phyloP scores from a whole-genome alignment of 1,284 basidiomycete species.

The Naganishia sp. region DNA sequence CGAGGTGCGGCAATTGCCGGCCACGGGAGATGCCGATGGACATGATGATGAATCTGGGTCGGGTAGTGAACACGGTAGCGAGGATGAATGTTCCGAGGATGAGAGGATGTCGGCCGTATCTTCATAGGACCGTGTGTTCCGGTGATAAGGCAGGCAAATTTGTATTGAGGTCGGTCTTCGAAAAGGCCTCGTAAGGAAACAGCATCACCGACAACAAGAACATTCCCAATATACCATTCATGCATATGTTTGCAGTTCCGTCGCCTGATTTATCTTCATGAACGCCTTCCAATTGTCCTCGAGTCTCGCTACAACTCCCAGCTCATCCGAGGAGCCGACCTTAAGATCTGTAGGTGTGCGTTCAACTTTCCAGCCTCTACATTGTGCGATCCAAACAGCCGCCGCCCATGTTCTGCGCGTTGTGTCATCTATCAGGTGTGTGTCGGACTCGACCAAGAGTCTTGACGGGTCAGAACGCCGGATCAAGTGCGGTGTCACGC shows the following conservation, averaged over 20 bases:
- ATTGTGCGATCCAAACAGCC: constrained; percentile 45
- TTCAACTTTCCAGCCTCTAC: constrained; percentile 46
- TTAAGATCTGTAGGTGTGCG: constrained; percentile 33
- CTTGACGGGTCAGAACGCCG: constrained; percentile 44
- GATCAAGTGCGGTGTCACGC: constrained; percentile 46
- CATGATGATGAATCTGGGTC: constrained; percentile 11
- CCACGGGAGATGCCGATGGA: constrained; percentile 12
- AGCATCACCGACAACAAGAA: neutral
- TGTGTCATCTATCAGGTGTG: constrained; percentile 44
- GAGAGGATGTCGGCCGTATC: constrained; percentile 21
- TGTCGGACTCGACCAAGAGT: constrained; percentile 55
- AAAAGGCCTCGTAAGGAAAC: neutral
- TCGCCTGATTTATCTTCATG: constrained; percentile 35
- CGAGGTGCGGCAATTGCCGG: constrained; percentile 62
- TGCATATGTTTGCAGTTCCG: too few species aligned
- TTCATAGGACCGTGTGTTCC: neutral
- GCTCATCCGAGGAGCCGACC: constrained; percentile 15
- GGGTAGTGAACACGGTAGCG: constrained; percentile 23
- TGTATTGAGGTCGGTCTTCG: too few species aligned
- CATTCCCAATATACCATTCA: too few species aligned
- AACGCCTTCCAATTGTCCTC: constrained; percentile 55
- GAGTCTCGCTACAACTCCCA: constrained; percentile 40
- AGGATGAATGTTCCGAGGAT: constrained; percentile 15
- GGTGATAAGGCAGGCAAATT: neutral
- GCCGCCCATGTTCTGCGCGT: constrained; percentile 48